A percentile compares a stretch with the other conserved stretches of the same genome.
Evolutionary conservation across 805 yeast species (phyloP).

Genomic region (Maudiozyma barnettii): DNA sequence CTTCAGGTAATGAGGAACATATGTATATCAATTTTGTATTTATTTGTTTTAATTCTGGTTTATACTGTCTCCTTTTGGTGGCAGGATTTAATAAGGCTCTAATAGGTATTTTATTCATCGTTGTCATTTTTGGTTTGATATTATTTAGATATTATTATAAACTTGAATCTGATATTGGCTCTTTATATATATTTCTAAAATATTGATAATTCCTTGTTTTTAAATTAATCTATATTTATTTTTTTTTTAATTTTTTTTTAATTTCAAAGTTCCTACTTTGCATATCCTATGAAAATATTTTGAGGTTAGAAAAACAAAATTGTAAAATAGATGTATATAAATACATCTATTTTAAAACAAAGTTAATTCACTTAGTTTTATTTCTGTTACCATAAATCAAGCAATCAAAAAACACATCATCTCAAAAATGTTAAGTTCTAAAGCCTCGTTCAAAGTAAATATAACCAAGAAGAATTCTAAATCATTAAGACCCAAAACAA

Average conservation of each 20-base stretch:
- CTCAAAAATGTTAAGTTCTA: background rate
- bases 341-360: background rate
- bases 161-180: background rate
- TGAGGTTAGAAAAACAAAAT: background rate
- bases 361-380: background rate
- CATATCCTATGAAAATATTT: background rate
- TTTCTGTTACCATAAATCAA: background rate
- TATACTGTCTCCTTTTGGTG: slow-evolving; percentile 1
- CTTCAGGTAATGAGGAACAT: slow-evolving; percentile 8
- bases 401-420: no score
- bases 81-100: slow-evolving; percentile 13
- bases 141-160: background rate
- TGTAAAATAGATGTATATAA: background rate
- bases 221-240: background rate
- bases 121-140: background rate
- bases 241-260: background rate
- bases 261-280: background rate
- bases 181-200: background rate
- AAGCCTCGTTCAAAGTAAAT: slow-evolving; percentile 11
- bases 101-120: slow-evolving; percentile 16
- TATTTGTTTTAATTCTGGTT: slow-evolving; percentile 7
- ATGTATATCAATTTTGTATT: slow-evolving; percentile 5
- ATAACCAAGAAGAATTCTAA: slow-evolving; percentile 2
- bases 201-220: background rate
- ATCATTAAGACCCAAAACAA: background rate